Evolutionary conservation across 2,329 filamentous ascomycete species (phyloP).

Genomic region (Paramyrothecium roridum): DNA sequence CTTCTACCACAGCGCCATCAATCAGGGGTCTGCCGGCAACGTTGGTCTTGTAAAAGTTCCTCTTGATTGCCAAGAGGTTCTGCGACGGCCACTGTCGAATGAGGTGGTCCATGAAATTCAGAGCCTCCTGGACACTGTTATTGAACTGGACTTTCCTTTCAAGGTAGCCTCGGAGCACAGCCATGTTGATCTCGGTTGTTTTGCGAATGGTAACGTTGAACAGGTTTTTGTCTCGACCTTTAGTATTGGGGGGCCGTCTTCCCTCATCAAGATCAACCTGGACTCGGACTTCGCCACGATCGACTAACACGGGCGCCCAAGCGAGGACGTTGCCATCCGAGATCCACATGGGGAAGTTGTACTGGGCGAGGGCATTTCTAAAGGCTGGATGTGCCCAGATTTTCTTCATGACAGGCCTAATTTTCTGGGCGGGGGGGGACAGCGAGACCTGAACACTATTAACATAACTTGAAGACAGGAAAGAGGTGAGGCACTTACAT

Average conservation of each 20-base stretch:
- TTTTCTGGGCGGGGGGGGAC: conserved; percentile 59
- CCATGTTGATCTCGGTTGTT: conserved; percentile 67
- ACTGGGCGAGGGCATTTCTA: conserved; percentile 48
- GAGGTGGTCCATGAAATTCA: conserved; percentile 90
- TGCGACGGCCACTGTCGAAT: conserved; percentile 75
- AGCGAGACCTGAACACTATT: conserved; percentile 54
- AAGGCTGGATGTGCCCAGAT: conserved; percentile 68
- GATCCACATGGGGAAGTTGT: conserved; percentile 54
- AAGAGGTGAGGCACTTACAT: conserved; percentile 55
- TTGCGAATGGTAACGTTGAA: conserved; percentile 61
- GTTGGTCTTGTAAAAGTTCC: conserved; percentile 70
- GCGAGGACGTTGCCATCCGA: conserved; percentile 83
- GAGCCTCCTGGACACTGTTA: conserved; percentile 68
- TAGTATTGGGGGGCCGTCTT: conserved; percentile 34
- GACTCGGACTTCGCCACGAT: conserved; percentile 50
- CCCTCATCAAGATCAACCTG: conserved; percentile 72
- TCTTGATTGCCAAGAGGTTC: conserved; percentile 68
- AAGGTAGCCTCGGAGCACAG: conserved; percentile 65
- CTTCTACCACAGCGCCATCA: conserved; percentile 57
- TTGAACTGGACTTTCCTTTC: conserved; percentile 57
- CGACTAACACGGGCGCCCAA: conserved; percentile 56
- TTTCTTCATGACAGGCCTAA: conserved; percentile 64
- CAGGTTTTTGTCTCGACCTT: conserved; percentile 35
- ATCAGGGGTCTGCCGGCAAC: conserved; percentile 54
- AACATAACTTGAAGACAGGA: background rate